Evolutionary conservation across 2,329 filamentous ascomycete species (phyloP), one percentile per base, ranked within the genome.

Genomic region (Aspergillus pseudotamarii): DNA sequence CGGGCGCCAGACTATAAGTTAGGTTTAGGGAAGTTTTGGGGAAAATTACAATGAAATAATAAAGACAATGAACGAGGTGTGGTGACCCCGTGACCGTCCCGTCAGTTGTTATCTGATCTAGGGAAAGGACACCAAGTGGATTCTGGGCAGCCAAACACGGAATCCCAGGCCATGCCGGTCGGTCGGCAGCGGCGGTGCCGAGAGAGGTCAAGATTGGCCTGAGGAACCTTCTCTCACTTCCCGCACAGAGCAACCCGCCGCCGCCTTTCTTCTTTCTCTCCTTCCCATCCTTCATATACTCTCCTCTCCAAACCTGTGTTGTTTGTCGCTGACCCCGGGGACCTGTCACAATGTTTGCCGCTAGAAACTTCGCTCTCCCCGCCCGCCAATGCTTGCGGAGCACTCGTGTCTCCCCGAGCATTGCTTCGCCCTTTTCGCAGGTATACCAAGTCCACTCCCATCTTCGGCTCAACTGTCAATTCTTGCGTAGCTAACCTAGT

Each of bases 341-440:
- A 63, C 64, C 50, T 69, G 53, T 73, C 85, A 91, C 78, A 76
- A 97, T 97, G 93, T 85, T 96, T 82, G 89, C 91, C 82, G 84
- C 91, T 79, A 90, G 93, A 83, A 88, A 89, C 74, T 87, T 94
- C 80, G 88, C 89, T 80, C 87, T 87, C 75, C 90, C 92, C 76
- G 87, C 88, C 80, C 88, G 91, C 80, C 92, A 96, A 84, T 92
- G 88, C 86, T 83, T 94, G 80, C 89, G 90, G 80, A 86, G 87
- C 75, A 85, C 88, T 69, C 80, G 76, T 73, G 76, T 80, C 71
- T 73, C 79, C 66, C 80, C 80, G 63, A 75, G 78, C 72, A 81
- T 80, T 77, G 75, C 79, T 67, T 80, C 82, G 71, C 78, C 81
- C 71, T 78, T 82, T 72, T 79, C 79, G 72, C 87, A 89, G 84